Evolutionary conservation across 257 asterid genomes (phyloP).

Genomic region (Anisodus acutangulus): DNA sequence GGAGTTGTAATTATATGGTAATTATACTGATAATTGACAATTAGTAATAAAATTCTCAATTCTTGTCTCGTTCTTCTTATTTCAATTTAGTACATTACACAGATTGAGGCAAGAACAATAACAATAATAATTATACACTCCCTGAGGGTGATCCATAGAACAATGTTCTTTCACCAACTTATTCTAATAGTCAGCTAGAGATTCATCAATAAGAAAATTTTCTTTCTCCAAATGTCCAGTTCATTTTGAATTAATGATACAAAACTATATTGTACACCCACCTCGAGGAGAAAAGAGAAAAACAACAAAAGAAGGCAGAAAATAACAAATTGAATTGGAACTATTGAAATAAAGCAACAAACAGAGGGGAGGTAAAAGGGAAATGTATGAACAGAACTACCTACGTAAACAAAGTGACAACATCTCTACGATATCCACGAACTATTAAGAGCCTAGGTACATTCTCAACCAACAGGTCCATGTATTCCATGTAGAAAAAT

Average conservation of each 20-base stretch:
- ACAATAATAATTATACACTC: not conserved
- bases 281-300: not conserved
- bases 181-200: not conserved
- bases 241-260: conserved; percentile 14
- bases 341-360: conserved; percentile 1
- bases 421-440: conserved; percentile 93
- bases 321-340: conserved; percentile 17
- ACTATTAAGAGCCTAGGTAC: conserved; percentile 96
- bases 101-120: not conserved
- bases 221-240: conserved; percentile 2
- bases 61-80: too few species aligned
- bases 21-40: too few species aligned
- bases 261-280: conserved; percentile 28
- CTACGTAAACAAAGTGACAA: conserved; percentile 94
- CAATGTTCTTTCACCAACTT: not conserved
- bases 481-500: conserved; percentile 93
- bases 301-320: not conserved
- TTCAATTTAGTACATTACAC: too few species aligned
- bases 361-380: not conserved
- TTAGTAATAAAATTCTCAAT: too few species aligned
- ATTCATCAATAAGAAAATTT: conserved; percentile 16
- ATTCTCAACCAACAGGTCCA: conserved; percentile 95
- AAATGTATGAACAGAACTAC: conserved; percentile 21
- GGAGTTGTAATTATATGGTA: too few species aligned
- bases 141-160: not conserved